Conservation (phyloP, 345 rosid genomes). For the Hibiscus tridactylites region DNA sequence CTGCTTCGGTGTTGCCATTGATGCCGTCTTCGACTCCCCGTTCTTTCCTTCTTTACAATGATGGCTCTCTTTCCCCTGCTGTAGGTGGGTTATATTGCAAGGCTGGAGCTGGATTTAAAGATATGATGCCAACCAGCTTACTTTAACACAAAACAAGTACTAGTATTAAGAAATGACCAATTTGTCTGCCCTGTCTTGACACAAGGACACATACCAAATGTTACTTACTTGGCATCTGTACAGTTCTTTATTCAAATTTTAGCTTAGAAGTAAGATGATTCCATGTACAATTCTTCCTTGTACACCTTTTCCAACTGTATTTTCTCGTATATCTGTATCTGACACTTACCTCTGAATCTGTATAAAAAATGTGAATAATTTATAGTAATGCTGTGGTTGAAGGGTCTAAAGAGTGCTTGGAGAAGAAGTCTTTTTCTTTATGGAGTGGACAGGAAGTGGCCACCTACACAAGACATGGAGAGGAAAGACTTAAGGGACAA, state of each 20-base stretch:
- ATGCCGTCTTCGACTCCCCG: background rate
- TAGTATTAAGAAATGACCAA: conserved; percentile 14
- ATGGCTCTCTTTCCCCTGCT: conserved; percentile 28
- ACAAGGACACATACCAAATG: conserved; percentile 13
- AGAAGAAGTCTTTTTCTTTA: conserved; percentile 22
- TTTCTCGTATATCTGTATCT: background rate
- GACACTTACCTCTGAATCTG: background rate
- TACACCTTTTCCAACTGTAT: background rate
- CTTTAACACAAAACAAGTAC: conserved; percentile 24
- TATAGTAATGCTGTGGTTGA: conserved; percentile 19
- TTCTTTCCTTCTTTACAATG: conserved; percentile 16
- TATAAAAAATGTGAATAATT: background rate
- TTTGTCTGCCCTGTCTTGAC: conserved; percentile 27
- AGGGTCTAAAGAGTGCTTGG: conserved; percentile 28
- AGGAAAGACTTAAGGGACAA: conserved; percentile 33
- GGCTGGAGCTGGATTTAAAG: conserved; percentile 36
- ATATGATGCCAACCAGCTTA: conserved; percentile 18
- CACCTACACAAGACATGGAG: conserved; percentile 25
- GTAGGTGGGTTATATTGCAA: conserved; percentile 19
- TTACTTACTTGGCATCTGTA: background rate
- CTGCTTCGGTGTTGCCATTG: conserved; percentile 48
- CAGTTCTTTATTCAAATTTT: conserved; percentile 3
- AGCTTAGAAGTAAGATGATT: background rate
- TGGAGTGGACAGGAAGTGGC: conserved; percentile 38
- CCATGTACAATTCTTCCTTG: background rate